Evolutionary conservation across 2,329 filamentous ascomycete genomes (phyloP).

Genomic region (Metarhizium sp.): DNA sequence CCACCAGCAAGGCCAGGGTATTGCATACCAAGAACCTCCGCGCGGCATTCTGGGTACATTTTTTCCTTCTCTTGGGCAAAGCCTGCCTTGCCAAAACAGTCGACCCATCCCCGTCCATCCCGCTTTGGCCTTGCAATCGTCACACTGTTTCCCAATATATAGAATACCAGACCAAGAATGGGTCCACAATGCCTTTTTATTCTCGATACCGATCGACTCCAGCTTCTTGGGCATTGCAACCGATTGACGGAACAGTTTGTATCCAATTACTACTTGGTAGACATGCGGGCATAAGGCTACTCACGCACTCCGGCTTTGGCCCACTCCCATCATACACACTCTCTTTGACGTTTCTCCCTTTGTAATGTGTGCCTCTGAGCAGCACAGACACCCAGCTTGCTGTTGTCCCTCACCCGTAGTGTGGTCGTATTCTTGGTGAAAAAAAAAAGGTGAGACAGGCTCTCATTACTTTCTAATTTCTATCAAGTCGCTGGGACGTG

Average conservation of each 20-base stretch:
- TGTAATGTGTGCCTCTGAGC: neutral
- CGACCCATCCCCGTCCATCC: neutral
- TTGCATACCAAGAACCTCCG: neutral
- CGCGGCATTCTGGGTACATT: neutral
- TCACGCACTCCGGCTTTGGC: neutral
- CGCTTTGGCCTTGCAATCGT: neutral
- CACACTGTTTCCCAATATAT: neutral
- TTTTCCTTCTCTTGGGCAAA: neutral
- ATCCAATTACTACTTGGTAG: neutral
- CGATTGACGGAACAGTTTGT: neutral
- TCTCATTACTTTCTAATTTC: neutral
- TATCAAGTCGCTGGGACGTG: neutral
- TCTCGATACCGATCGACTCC: neutral
- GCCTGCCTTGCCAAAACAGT: neutral
- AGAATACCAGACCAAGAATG: neutral
- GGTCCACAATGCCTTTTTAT: neutral
- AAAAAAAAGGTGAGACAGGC: neutral
- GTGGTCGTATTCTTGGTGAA: neutral
- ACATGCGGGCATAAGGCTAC: neutral
- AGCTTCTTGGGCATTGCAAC: neutral
- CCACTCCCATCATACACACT: neutral
- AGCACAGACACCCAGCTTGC: neutral
- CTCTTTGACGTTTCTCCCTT: neutral
- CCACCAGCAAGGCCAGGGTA: neutral
- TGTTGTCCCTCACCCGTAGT: neutral